Evolutionary conservation across 805 yeast species (phyloP), one percentile per base, ranked within the genome.

Genomic region (Jamesozyma spencerorum): DNA sequence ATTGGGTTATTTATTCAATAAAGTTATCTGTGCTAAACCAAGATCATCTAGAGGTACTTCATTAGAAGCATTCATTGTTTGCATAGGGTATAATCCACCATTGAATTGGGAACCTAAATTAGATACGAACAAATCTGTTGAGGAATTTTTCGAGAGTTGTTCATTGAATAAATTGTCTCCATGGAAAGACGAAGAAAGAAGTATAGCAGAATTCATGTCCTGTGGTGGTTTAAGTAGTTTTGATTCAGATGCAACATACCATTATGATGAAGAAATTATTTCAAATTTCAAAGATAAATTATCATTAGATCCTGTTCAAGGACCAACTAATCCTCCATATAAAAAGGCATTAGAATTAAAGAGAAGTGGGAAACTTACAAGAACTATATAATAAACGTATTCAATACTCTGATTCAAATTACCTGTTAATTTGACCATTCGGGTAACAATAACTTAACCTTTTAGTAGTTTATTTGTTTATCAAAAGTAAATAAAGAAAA

Each of bases 261-360:
- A 57, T 14, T 43, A 53, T 3, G 55, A 62, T 53, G 60, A 36
- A 8, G 64, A 42, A 5, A 14, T 37, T 2, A 20, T 31, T 4
- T 26, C 39, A 6, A 32, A 20, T 12, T 19, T 42, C 3, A 42
- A 42, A 8, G 38, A 30, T 14, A 36, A 41, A 24, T 2, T 33
- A 6, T 79, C 86, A 43, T 64, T 92, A 45, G 94, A 86, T 49
- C 98, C 98, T 0, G 94, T 92, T 10, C 97, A 92, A 55, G 70
- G 78, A 60, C 98, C 98, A 7, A 88, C 96, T 1, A 92, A 95
- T 26, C 98, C 98, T 1, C 97, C 98, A 1, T 92, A 92, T 63
- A 90, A 90, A 64, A 75, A 77, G 43, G 98, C 97, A 0, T 64
- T 92, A 42, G 95, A 86, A 57, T 68, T 85, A 74, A 86, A 85